Percentiles rank a stretch among this genome's conserved stretches.
Evolutionary conservation across 2,329 filamentous ascomycete species (phyloP).

Genomic region (Cytospora schulzeri): DNA sequence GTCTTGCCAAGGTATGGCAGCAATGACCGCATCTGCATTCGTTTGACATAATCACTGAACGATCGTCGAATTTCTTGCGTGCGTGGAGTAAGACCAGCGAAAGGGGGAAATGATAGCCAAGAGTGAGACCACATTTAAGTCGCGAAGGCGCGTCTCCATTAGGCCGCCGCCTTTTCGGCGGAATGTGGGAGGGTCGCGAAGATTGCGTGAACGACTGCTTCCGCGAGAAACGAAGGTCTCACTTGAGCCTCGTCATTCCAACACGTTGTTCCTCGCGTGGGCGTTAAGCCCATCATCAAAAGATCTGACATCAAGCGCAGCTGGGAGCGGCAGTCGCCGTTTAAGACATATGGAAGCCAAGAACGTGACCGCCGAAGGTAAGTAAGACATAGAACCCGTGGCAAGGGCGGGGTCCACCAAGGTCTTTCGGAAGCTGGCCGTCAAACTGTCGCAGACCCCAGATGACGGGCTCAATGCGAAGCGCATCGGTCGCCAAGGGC

Average conservation of each 20-base stretch:
- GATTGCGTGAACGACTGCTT: not conserved
- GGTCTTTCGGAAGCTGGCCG: conserved; percentile 2
- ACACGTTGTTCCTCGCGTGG: not conserved
- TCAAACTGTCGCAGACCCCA: conserved; percentile 19
- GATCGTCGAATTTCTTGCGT: not conserved
- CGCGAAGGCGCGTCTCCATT: not conserved
- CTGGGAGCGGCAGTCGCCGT: not conserved
- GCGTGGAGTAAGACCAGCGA: not conserved
- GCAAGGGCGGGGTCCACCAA: not conserved
- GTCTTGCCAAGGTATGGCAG: not conserved
- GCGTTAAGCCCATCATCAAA: not conserved
- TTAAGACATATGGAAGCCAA: not conserved
- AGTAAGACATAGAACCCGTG: not conserved
- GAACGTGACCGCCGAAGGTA: not conserved
- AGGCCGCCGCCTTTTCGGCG: not conserved
- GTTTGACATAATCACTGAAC: not conserved
- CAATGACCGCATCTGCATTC: not conserved
- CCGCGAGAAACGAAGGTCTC: not conserved
- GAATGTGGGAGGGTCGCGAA: not conserved
- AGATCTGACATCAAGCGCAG: too few relatives aligned
- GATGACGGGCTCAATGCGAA: conserved; percentile 14
- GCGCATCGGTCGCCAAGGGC: conserved; percentile 3
- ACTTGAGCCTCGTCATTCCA: not conserved
- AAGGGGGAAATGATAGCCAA: not conserved
- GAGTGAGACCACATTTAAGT: not conserved